phyloP scores from a whole-genome alignment of 306 rosid species.

The Ormosia emarginata region DNA sequence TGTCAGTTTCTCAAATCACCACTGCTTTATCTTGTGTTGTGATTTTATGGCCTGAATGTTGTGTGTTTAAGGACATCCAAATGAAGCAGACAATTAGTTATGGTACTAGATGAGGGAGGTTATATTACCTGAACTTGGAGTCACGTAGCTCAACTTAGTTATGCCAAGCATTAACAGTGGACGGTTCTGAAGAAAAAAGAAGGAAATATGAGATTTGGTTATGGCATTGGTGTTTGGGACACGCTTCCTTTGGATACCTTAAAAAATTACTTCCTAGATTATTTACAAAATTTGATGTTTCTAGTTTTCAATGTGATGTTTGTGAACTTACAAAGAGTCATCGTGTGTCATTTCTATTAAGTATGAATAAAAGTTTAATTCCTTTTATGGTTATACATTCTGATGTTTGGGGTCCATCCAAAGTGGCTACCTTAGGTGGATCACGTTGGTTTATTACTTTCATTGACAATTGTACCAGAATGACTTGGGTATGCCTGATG shows the following conservation, averaged over 20 bases:
- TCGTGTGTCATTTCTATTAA: no score
- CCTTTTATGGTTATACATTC: neutral
- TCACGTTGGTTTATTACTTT: slow-evolving; percentile 8
- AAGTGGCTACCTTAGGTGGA: neutral
- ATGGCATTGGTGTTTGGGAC: neutral
- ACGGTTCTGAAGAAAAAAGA: neutral
- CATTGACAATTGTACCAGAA: neutral
- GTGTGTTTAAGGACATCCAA: no score
- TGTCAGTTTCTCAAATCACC: no score
- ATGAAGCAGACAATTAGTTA: neutral
- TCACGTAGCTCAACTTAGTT: neutral
- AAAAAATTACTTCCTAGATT: neutral
- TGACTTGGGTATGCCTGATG: no score
- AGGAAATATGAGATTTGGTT: neutral
- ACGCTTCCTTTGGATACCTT: neutral
- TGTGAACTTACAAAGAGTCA: neutral
- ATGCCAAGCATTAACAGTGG: neutral
- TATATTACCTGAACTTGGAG: neutral
- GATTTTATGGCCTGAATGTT: no score
- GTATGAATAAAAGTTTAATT: neutral
- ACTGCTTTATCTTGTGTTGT: no score
- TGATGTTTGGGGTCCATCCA: neutral
- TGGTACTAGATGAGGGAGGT: neutral
- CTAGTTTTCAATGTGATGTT: neutral
- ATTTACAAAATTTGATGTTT: neutral